These are phyloP conservation scores for Mycena filopes DNA, from an alignment of 768 basidiomycete species.

Conservation along the genomic window DNA sequence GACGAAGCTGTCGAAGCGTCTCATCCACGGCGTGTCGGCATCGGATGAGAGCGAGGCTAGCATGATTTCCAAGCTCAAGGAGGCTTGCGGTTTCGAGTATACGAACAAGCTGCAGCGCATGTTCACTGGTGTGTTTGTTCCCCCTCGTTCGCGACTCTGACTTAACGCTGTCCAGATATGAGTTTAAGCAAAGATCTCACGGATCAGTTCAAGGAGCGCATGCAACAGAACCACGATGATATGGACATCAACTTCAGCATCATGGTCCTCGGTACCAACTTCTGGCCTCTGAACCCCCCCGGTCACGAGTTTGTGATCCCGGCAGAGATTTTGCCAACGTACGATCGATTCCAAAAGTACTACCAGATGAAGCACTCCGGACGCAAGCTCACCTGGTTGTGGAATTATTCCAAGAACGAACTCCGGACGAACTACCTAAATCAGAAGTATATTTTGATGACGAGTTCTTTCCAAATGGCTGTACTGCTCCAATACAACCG, in stretches of 20 bases:
- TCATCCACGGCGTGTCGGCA: conserved; percentile 90
- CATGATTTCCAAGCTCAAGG: conserved; percentile 98
- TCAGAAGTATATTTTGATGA: conserved; percentile 97
- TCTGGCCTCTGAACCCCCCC: conserved; percentile 93
- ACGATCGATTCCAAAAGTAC: conserved; percentile 92
- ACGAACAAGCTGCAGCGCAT: conserved; percentile 96
- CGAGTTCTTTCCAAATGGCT: conserved; percentile 94
- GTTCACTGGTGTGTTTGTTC: conserved; percentile 80
- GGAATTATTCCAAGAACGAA: conserved; percentile 99
- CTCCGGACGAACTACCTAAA: conserved; percentile 91
- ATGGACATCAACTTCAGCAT: conserved; percentile 91
- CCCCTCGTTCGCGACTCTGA: neutral
- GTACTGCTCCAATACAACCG: conserved; percentile 95
- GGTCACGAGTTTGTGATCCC: conserved; percentile 91
- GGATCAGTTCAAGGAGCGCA: conserved; percentile 93
- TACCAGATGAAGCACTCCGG: conserved; percentile 95
- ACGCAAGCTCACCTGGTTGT: conserved; percentile 96
- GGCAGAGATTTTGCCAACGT: conserved; percentile 84
- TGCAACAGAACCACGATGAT: conserved; percentile 87
- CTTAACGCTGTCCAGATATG: conserved; percentile 71
- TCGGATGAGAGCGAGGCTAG: conserved; percentile 97
- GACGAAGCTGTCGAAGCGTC: conserved; percentile 91
- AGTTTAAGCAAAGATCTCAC: conserved; percentile 95
- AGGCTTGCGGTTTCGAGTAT: conserved; percentile 96
- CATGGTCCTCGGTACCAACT: conserved; percentile 94